Percentiles rank a stretch among this genome's conserved stretches.
These are phyloP conservation scores for Circinella umbellata DNA, from an alignment of 371 early-diverging fungal species.

Conservation along the genomic window DNA sequence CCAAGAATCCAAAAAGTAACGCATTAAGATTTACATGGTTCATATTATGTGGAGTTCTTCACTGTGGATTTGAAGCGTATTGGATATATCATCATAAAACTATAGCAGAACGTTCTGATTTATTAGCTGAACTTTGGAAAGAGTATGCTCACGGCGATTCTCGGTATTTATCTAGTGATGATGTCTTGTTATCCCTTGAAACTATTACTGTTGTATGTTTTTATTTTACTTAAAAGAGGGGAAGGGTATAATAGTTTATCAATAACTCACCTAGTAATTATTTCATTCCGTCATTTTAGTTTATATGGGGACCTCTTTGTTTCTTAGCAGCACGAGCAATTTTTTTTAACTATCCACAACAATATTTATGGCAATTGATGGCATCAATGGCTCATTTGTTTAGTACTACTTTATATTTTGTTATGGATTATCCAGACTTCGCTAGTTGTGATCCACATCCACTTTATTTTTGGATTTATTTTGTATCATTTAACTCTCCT, in stretches of 20 bases:
- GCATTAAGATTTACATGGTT: slow-evolving; percentile 80
- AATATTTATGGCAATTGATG: slow-evolving; percentile 74
- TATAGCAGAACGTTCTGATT: slow-evolving; percentile 65
- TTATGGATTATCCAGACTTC: slow-evolving; percentile 42
- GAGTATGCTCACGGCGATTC: slow-evolving; percentile 92
- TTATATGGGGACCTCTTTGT: slow-evolving; percentile 81
- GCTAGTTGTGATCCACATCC: slow-evolving; percentile 43
- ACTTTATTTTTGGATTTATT: slow-evolving; percentile 50
- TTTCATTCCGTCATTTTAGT: slow-evolving; percentile 33
- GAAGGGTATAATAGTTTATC: too few relatives aligned
- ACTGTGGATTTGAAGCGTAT: slow-evolving; percentile 88
- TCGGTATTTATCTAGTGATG: slow-evolving; percentile 82
- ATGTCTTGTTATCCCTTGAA: slow-evolving; percentile 83
- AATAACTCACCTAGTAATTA: too few relatives aligned
- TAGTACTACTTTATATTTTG: slow-evolving; percentile 40
- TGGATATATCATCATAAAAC: slow-evolving; percentile 68
- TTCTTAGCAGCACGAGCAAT: slow-evolving; percentile 69
- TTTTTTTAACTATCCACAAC: slow-evolving; percentile 57
- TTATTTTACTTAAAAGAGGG: not conserved
- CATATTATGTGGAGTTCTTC: slow-evolving; percentile 74
- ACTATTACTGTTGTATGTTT: slow-evolving; percentile 81
- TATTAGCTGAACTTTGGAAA: slow-evolving; percentile 89
- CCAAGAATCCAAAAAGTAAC: slow-evolving; percentile 18
- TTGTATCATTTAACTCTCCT: slow-evolving; percentile 46
- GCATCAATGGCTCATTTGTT: slow-evolving; percentile 51